Base-by-base conservation (phyloP, 2,329 filamentous ascomycete species). In the Sphaerulina vaccinii region DNA sequence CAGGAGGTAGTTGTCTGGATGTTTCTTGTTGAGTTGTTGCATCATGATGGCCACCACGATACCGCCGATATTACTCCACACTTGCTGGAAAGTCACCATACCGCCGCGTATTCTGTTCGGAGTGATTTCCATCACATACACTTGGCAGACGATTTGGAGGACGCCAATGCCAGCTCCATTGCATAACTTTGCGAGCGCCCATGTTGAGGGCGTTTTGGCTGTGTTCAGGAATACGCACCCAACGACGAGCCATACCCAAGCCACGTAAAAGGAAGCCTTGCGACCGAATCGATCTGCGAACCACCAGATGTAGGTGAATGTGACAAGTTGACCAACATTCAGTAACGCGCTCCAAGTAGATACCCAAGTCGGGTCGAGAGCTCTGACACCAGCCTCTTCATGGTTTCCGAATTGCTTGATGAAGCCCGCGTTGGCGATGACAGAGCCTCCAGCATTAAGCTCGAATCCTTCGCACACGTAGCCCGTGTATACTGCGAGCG, bases 11-110 rank as follows among this genome's bases (percentile, higher is more conserved):
- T 49, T 40, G 13, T 49, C n/a, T 5, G 45, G 45, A 13, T 49
- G 45, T 19, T 49, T 49, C 21, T 49, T 15, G 22, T 49, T 41
- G 2, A 49, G 35, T 19, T 49, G 45, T 27, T 49, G 45, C 45
- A 49, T 49, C 45, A 49, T 49, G n/a, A 49, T 36, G 13, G 45
- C 35, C 2, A 49, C 45, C 9, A 49, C 40, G 15, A 49, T 49
- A 16, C 36, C 45, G 15, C 45, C 45, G 35, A 49, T 40, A 23
- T 37, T 27, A 18, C 45, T 22, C 45, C 45, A 49, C 6, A 49
- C 45, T 40, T 16, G 16, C 23, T 49, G 45, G 9, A 49, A 49
- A 16, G 29, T 32, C 15, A 49, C 45, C 45, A 49, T 49, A 9
- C 35, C 36, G 15, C 45, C 45, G 15, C 45, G 36, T 5, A 49